Evolutionary conservation across 2,329 filamentous ascomycete genomes (phyloP).

Genomic region (Ilyonectria destructans): DNA sequence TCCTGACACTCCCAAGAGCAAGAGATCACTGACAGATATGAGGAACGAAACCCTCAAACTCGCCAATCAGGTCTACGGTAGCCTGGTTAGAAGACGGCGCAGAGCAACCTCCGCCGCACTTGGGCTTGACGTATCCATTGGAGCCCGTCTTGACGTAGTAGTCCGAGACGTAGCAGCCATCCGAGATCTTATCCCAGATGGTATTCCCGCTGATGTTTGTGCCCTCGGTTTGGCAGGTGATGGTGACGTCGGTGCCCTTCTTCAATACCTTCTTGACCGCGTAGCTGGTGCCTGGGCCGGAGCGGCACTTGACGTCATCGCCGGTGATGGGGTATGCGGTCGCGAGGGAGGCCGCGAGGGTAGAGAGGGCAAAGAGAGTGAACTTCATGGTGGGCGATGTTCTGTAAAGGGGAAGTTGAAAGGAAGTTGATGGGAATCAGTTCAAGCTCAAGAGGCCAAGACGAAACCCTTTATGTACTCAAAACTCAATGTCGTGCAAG

Average conservation of each 20-base stretch:
- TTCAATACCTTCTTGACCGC: conserved; percentile 1
- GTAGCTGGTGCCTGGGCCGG: conserved; percentile 22
- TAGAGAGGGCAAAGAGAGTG: background rate
- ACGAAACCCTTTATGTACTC: background rate
- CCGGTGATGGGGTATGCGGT: conserved; percentile 28
- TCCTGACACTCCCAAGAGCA: no score
- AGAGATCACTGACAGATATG: conserved; percentile 31
- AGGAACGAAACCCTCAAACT: conserved; percentile 34
- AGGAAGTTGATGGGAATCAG: no score
- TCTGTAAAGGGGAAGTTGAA: background rate
- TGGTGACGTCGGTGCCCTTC: conserved; percentile 22
- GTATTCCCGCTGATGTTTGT: conserved; percentile 14
- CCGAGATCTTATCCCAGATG: conserved; percentile 29
- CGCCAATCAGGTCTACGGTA: conserved; percentile 31
- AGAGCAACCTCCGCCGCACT: conserved; percentile 34
- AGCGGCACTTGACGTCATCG: conserved; percentile 28
- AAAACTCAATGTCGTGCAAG: no score
- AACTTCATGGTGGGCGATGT: conserved; percentile 16
- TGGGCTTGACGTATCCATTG: conserved; percentile 1
- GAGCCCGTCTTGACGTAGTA: conserved; percentile 22
- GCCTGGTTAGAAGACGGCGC: conserved; percentile 35
- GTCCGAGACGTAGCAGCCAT: conserved; percentile 31
- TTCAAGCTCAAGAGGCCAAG: no score
- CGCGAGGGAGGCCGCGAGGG: background rate
- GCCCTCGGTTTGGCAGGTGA: conserved; percentile 27